Percentiles rank a stretch among this genome's conserved stretches.
Evolutionary conservation across 2,329 filamentous ascomycete species (phyloP).

Genomic region (Fonsecaea nubica): DNA sequence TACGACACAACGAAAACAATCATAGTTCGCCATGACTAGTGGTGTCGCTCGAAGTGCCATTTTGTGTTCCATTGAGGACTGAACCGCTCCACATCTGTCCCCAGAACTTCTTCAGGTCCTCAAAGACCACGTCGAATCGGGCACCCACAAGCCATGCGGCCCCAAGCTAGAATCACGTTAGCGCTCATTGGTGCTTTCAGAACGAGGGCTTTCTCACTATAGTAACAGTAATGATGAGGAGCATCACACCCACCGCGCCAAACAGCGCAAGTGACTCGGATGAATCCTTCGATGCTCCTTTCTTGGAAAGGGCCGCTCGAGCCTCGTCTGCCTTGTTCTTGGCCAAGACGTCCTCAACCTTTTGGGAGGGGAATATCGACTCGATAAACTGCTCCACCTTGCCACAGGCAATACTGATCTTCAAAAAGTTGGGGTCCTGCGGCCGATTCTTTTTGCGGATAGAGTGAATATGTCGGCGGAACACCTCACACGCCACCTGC

Average conservation of each 20-base stretch:
- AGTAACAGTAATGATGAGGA: conserved; percentile 71
- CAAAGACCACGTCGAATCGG: conserved; percentile 74
- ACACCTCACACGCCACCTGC: conserved; percentile 77
- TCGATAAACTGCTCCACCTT: conserved; percentile 77
- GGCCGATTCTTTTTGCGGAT: conserved; percentile 96
- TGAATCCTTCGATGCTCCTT: conserved; percentile 57
- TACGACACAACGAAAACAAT: conserved; percentile 1
- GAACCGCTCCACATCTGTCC: conserved; percentile 20
- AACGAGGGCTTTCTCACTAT: conserved; percentile 71
- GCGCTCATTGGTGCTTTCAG: not conserved
- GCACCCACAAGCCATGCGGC: conserved; percentile 81
- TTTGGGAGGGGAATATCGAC: conserved; percentile 84
- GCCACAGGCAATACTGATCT: conserved; percentile 88
- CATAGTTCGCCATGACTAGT: conserved; percentile 30
- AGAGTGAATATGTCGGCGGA: conserved; percentile 75
- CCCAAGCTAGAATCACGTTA: conserved; percentile 64
- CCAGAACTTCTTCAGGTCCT: conserved; percentile 59
- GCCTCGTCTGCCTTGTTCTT: conserved; percentile 56
- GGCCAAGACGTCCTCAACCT: conserved; percentile 61
- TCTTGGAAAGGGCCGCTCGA: conserved; percentile 43
- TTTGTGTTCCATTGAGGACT: conserved; percentile 13
- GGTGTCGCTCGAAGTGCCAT: conserved; percentile 4
- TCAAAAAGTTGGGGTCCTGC: conserved; percentile 86
- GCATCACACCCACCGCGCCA: conserved; percentile 68
- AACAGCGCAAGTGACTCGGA: conserved; percentile 69